Evolutionary conservation across 1,139 yeast species (phyloP).

Genomic region (Taiozyma sp.): DNA sequence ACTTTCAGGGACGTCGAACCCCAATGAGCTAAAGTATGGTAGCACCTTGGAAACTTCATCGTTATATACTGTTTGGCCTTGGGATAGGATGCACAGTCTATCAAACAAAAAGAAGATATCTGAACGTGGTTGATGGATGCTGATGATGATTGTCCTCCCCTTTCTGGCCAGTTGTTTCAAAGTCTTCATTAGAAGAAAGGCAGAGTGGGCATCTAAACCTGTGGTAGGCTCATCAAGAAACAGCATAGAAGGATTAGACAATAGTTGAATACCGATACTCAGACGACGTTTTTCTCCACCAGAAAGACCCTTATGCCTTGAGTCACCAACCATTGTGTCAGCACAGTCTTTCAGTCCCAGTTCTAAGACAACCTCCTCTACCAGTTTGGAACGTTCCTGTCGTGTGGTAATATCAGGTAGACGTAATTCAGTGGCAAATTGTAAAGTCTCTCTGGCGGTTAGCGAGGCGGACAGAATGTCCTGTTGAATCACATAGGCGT

Average conservation of each 20-base stretch:
- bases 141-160: constrained; percentile 69
- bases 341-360: constrained; percentile 75
- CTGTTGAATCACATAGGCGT: constrained; percentile 72
- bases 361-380: constrained; percentile 54
- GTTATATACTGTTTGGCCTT: constrained; percentile 56
- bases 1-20: constrained; percentile 39
- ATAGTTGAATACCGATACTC: constrained; percentile 71
- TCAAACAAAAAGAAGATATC: constrained; percentile 69
- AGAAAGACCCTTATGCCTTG: constrained; percentile 65
- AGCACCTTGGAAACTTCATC: constrained; percentile 45
- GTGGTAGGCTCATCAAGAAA: constrained; percentile 90
- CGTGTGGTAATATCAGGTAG: constrained; percentile 35
- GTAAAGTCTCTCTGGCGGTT: constrained; percentile 65
- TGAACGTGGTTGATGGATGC: constrained; percentile 83
- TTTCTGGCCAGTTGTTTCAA: constrained; percentile 50
- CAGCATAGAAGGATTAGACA: constrained; percentile 69
- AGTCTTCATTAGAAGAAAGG: constrained; percentile 57
- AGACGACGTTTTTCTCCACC: constrained; percentile 85
- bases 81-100: constrained; percentile 61
- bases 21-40: constrained; percentile 47
- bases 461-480: constrained; percentile 68
- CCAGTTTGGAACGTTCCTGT: constrained; percentile 41
- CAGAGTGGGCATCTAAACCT: constrained; percentile 78
- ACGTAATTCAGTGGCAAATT: constrained; percentile 66
- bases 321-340: constrained; percentile 70